Evolutionary conservation across 164 flowering plant species (phyloP).

Genomic region (Piper betle): DNA sequence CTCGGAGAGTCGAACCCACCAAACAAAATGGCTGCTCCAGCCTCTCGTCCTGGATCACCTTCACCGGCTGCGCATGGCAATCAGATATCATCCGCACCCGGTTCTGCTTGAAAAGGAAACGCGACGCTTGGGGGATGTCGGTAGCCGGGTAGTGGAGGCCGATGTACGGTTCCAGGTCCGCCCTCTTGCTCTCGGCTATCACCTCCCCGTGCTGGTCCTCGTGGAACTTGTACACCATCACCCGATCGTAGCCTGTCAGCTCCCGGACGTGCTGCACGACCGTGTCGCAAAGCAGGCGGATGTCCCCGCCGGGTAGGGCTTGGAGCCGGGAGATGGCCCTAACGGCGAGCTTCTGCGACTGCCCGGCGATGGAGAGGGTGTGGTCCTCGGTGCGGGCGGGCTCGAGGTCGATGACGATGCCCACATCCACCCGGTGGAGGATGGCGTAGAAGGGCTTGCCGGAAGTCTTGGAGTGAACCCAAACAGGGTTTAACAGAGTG

Average conservation of each 20-base stretch:
- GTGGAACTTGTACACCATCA: slow-evolving; percentile 74
- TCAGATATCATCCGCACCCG: slow-evolving; percentile 61
- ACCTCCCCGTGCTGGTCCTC: slow-evolving; percentile 89
- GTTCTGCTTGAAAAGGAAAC: slow-evolving; percentile 65
- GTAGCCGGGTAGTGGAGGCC: slow-evolving; percentile 72
- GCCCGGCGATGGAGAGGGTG: slow-evolving; percentile 44
- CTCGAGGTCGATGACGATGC: slow-evolving; percentile 63
- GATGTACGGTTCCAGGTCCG: slow-evolving; percentile 57
- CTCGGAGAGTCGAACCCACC: slow-evolving; percentile 48
- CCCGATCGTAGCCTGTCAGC: slow-evolving; percentile 70
- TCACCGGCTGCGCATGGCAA: slow-evolving; percentile 36
- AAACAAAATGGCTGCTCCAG: slow-evolving; percentile 36
- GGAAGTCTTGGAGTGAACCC: slow-evolving; percentile 35
- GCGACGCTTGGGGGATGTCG: slow-evolving; percentile 68
- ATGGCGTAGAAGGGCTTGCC: slow-evolving; percentile 57
- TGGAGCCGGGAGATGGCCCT: slow-evolving; percentile 59
- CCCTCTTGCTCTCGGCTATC: slow-evolving; percentile 49
- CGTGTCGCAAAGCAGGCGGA: slow-evolving; percentile 41
- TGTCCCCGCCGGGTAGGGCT: slow-evolving; percentile 52
- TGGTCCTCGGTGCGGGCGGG: slow-evolving; percentile 40
- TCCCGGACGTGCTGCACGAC: slow-evolving; percentile 49
- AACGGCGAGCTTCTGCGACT: slow-evolving; percentile 65
- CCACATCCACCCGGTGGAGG: slow-evolving; percentile 60
- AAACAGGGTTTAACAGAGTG: slow-evolving; percentile 54
- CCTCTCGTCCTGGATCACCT: slow-evolving; percentile 34